A percentile compares a stretch with the other conserved stretches of the same genome.
These are phyloP conservation scores for Aspergillus terreus DNA, from an alignment of 2,329 filamentous ascomycete genomes.

Conservation along the genomic window DNA sequence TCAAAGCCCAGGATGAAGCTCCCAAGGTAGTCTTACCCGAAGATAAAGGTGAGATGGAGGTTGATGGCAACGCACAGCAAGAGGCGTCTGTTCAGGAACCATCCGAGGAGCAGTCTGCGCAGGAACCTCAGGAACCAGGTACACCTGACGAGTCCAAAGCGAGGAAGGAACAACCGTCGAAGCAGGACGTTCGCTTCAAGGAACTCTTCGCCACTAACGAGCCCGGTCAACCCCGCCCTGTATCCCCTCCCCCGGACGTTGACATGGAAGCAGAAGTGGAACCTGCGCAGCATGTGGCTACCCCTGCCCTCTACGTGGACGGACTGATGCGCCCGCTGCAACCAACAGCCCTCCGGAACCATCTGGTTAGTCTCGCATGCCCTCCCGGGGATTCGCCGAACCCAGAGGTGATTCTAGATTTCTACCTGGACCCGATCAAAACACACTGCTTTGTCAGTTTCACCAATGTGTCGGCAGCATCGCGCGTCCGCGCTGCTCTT, in stretches of 20 bases:
- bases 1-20: slow-evolving; percentile 45
- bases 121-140: slow-evolving; percentile 7
- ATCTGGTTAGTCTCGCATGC: slow-evolving; percentile 67
- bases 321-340: slow-evolving; percentile 86
- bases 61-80: slow-evolving; percentile 9
- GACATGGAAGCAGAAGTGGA: slow-evolving; percentile 39
- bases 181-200: slow-evolving; percentile 48
- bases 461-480: slow-evolving; percentile 64
- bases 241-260: slow-evolving; percentile 23
- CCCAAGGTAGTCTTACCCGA: slow-evolving; percentile 30
- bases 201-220: slow-evolving; percentile 40
- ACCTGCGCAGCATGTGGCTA: slow-evolving; percentile 67
- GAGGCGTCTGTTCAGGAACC: slow-evolving; percentile 10
- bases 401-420: slow-evolving; percentile 58
- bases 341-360: slow-evolving; percentile 60
- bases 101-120: slow-evolving; percentile 5
- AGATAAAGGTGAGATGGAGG: slow-evolving; percentile 17
- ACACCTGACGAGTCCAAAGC: slow-evolving; percentile 4
- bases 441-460: slow-evolving; percentile 85
- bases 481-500: slow-evolving; percentile 69
- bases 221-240: slow-evolving; percentile 20
- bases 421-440: slow-evolving; percentile 79
- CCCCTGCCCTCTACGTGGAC: slow-evolving; percentile 78
- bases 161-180: slow-evolving; percentile 21
- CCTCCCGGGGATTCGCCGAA: slow-evolving; percentile 51